A percentile compares a stretch with the other conserved stretches of the same genome.
Evolutionary conservation across 805 yeast genomes (phyloP).

Genomic region (Suhomyces sp.): DNA sequence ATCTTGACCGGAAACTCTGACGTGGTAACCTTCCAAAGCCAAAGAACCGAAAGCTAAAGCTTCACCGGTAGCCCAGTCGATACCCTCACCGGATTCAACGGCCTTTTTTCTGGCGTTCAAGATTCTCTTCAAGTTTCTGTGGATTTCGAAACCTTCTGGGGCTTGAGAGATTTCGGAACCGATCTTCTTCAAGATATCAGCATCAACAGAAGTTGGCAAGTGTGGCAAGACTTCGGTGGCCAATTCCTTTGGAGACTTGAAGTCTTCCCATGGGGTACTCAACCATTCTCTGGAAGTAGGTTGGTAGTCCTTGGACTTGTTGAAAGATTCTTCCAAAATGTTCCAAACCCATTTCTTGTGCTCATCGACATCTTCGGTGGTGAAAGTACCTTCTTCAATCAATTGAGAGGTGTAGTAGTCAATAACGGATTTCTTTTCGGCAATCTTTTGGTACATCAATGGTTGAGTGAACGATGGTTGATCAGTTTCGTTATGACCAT

Average conservation of each 20-base stretch:
- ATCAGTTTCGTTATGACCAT: slow-evolving; percentile 99
- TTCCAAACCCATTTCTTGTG: slow-evolving; percentile 99
- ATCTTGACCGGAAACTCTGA: slow-evolving; percentile 98
- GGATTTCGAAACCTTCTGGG: slow-evolving; percentile 86
- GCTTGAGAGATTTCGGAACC: slow-evolving; percentile 77
- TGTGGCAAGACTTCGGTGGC: slow-evolving; percentile 95
- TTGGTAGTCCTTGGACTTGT: slow-evolving; percentile 81
- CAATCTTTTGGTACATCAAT: slow-evolving; percentile 88
- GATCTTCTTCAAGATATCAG: slow-evolving; percentile 64
- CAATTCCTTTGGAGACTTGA: slow-evolving; percentile 95
- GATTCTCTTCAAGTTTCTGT: slow-evolving; percentile 94
- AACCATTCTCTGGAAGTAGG: slow-evolving; percentile 97
- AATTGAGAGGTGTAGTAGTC: slow-evolving; percentile 81
- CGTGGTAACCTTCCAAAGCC: slow-evolving; percentile 89
- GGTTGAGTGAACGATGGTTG: slow-evolving; percentile 99
- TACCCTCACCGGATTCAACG: slow-evolving; percentile 83
- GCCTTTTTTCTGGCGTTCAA: slow-evolving; percentile 83
- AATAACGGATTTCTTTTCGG: slow-evolving; percentile 83
- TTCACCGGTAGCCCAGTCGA: slow-evolving; percentile 99
- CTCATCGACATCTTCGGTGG: slow-evolving; percentile 86
- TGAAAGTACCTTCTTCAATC: slow-evolving; percentile 82
- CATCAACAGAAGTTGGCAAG: slow-evolving; percentile 89
- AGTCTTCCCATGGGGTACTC: slow-evolving; percentile 98
- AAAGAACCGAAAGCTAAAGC: slow-evolving; percentile 96
- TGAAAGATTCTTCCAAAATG: slow-evolving; percentile 84